phyloP scores from a whole-genome alignment of 306 rosid genomes.

The Chamaecrista fasciculata region DNA sequence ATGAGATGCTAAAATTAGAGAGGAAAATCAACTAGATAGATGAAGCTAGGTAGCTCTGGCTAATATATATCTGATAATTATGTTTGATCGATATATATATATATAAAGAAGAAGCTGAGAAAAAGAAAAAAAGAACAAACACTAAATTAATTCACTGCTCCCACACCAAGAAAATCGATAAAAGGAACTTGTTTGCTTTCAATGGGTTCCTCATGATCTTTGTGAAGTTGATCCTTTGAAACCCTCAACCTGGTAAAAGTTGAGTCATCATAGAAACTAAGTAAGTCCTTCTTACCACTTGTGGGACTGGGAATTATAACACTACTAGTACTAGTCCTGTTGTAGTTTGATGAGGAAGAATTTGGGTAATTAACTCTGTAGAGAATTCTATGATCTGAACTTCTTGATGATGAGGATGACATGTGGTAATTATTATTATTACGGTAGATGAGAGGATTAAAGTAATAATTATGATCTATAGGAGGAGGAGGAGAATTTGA shows the following conservation, averaged over 20 bases:
- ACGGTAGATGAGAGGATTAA: too few species aligned
- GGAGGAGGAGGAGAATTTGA: too few species aligned
- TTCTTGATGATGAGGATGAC: slow-evolving; percentile 22
- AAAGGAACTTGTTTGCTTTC: slow-evolving; percentile 41
- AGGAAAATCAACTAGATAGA: not conserved
- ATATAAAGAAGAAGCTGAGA: too few species aligned
- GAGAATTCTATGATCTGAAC: slow-evolving; percentile 27
- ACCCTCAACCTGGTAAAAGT: slow-evolving; percentile 11
- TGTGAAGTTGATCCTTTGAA: slow-evolving; percentile 19
- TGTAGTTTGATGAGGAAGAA: slow-evolving; percentile 27
- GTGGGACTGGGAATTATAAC: not conserved
- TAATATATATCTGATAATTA: too few species aligned
- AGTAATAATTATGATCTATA: too few species aligned
- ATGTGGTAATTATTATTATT: too few species aligned
- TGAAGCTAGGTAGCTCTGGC: too few species aligned
- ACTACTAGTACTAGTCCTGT: slow-evolving; percentile 35
- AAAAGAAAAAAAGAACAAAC: slow-evolving; percentile 12
- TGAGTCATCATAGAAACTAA: slow-evolving; percentile 21
- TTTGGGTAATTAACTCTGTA: slow-evolving; percentile 23
- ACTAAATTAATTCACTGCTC: not conserved
- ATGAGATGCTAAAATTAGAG: not conserved
- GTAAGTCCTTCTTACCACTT: slow-evolving; percentile 25
- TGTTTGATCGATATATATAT: too few species aligned
- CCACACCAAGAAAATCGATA: slow-evolving; percentile 68
- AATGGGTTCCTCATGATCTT: not conserved